Evolutionary conservation across 805 yeast species (phyloP), one percentile per base, ranked within the genome.

Genomic region (Wickerhamiella occidentalis): DNA sequence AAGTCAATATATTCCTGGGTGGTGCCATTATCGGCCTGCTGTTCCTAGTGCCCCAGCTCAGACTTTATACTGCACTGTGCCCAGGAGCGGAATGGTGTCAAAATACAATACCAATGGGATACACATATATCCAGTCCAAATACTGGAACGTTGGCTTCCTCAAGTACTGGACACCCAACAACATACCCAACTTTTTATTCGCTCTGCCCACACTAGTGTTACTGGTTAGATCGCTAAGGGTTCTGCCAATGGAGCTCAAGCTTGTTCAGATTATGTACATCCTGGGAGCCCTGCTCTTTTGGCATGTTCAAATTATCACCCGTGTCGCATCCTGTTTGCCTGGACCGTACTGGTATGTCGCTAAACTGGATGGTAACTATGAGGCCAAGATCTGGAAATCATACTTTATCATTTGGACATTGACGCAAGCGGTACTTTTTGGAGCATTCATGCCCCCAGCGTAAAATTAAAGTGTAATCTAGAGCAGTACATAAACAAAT

Each of bases 371-470:
- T 28, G 46, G 56, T 29, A 62, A 63, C 36, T 51, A 52, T 2
- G 58, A 49, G 30, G 73, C 73, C 1, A 62, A 63, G 47, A 47
- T 54, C 19, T 72, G 74, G 61, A 60, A 76, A 1, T 56, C 65
- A 6, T 82, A 77, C 68, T 66, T 77, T 56, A 55, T 78, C 5
- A 55, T 73, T 0, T 88, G 95, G 94, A 69, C 68, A 19, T 61
- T 79, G 5, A 57, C 79, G 2, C 96, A 88, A 64, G 74, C 88
- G 0, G 74, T 77, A 1, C 66, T 88, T 46, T 88, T 77, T 66
- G 85, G 82, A 6, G 80, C 80, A n/a, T 88, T 85, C 60, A 68
- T 88, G 40, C 97, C 96, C 1, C 97, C 97, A 3, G 97, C 97
- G n/a, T 86, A 62, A 62, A 13, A n/a, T n/a, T n/a, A n/a, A n/a